These are phyloP conservation scores for Lanmaoa rubissima DNA, from an alignment of 768 basidiomycete genomes.

Conservation along the genomic window DNA sequence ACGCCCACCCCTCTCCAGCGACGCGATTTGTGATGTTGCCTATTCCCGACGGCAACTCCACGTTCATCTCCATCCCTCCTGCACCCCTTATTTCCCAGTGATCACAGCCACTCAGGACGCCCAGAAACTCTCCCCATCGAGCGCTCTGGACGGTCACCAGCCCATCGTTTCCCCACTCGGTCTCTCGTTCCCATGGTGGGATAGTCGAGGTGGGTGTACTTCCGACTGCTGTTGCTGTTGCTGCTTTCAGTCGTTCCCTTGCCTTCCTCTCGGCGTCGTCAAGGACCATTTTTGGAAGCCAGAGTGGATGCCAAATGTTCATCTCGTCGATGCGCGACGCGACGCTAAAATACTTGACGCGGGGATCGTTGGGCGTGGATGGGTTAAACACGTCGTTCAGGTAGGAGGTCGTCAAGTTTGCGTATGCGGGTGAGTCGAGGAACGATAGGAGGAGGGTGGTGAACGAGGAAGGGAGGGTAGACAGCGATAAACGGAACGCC, in stretches of 20 bases:
- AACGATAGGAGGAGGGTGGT: constrained; percentile 84
- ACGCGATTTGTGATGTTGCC: constrained; percentile 33
- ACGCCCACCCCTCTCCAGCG: constrained; percentile 49
- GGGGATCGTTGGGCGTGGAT: constrained; percentile 69
- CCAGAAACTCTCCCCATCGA: constrained; percentile 95
- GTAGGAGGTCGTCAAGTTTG: constrained; percentile 85
- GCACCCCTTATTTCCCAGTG: constrained; percentile 97
- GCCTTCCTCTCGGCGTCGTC: constrained; percentile 76
- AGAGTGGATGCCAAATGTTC: constrained; percentile 90
- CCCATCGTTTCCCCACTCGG: constrained; percentile 85
- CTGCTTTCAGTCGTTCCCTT: constrained; percentile 42
- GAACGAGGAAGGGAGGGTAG: constrained; percentile 76
- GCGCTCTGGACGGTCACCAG: constrained; percentile 91
- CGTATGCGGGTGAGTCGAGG: constrained; percentile 95
- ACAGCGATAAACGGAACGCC: constrained; percentile 47
- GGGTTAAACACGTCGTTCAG: constrained; percentile 83
- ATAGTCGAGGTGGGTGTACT: constrained; percentile 9
- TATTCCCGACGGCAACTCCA: constrained; percentile 56
- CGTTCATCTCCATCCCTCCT: constrained; percentile 66
- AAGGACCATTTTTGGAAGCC: constrained; percentile 93
- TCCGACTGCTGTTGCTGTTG: constrained; percentile 8
- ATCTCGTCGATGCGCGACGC: constrained; percentile 70
- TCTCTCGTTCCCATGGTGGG: constrained; percentile 49
- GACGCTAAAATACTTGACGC: constrained; percentile 90
- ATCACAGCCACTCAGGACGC: constrained; percentile 84